Evolutionary conservation across 2,329 filamentous ascomycete genomes (phyloP).

Genomic region (Colletotrichum ledebouriae): DNA sequence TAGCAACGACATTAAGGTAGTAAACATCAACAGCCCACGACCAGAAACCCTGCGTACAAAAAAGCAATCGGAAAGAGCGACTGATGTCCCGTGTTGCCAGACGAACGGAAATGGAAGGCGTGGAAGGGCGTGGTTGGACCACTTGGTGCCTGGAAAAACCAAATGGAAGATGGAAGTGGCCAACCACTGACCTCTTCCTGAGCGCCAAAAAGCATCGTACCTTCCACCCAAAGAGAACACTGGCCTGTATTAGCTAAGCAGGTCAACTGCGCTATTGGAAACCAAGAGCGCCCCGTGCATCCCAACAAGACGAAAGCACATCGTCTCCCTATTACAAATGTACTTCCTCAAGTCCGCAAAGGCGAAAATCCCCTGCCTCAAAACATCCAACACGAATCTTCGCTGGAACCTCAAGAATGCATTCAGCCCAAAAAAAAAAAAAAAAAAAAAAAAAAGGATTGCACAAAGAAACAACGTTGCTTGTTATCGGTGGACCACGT

Average conservation of each 20-base stretch:
- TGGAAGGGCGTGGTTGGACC: background rate
- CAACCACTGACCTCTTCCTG: constrained; percentile 1
- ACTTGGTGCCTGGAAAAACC: background rate
- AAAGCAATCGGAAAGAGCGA: no score
- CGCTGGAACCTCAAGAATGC: constrained; percentile 2
- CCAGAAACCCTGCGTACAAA: no score
- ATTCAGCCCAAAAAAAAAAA: constrained; percentile 7
- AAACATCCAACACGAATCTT: background rate
- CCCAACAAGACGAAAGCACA: background rate
- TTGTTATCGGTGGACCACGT: constrained; percentile 3
- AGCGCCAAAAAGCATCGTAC: constrained; percentile 5
- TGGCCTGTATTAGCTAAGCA: constrained; percentile 23
- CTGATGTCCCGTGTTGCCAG: no score
- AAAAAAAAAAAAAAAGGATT: constrained; percentile 1
- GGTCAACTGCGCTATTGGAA: constrained; percentile 12
- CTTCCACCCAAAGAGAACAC: background rate
- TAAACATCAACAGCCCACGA: no score
- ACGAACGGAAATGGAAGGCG: no score
- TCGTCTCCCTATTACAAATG: background rate
- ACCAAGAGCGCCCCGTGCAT: constrained; percentile 16
- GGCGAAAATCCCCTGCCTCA: background rate
- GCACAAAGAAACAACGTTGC: constrained; percentile 13
- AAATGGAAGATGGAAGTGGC: no score
- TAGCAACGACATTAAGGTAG: no score
- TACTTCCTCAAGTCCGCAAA: background rate